Evolutionary conservation across 2,329 filamentous ascomycete genomes (phyloP).

Genomic region (Alternaria tenuissima): DNA sequence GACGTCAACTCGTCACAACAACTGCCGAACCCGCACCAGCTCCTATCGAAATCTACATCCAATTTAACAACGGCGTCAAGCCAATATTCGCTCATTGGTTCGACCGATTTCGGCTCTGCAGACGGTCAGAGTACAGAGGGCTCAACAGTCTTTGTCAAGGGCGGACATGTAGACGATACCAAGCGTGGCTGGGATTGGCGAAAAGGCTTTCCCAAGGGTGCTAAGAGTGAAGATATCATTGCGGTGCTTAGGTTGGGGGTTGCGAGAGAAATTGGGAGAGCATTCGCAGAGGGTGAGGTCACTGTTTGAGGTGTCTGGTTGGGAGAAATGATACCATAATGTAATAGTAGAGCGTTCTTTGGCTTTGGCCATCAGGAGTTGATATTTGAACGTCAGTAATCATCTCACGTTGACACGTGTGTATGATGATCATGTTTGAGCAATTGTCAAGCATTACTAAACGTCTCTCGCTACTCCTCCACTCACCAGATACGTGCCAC

Average conservation of each 20-base stretch:
- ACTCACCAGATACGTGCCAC: not conserved
- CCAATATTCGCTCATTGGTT: constrained; percentile 76
- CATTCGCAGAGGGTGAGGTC: constrained; percentile 74
- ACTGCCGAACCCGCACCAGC: constrained; percentile 22
- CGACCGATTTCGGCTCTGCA: constrained; percentile 69
- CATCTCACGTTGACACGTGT: not conserved
- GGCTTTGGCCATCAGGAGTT: not conserved
- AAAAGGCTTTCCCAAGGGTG: constrained; percentile 63
- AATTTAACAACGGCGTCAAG: constrained; percentile 62
- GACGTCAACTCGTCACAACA: constrained; percentile 45
- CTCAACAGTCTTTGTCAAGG: constrained; percentile 58
- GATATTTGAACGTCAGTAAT: not conserved
- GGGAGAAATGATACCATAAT: constrained; percentile 4
- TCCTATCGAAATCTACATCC: constrained; percentile 67
- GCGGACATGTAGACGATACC: constrained; percentile 47
- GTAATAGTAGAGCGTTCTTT: not conserved
- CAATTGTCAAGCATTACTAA: not conserved
- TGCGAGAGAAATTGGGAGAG: constrained; percentile 74
- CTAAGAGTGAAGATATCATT: constrained; percentile 74
- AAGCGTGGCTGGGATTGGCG: constrained; percentile 79
- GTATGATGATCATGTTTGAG: not conserved
- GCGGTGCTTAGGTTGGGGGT: constrained; percentile 75
- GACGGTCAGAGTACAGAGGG: constrained; percentile 48
- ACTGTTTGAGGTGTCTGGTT: not conserved
- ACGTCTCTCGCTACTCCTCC: not conserved